Evolutionary conservation across 2,329 filamentous ascomycete genomes (phyloP).

Genomic region (Paracoccidioides brasiliensis): DNA sequence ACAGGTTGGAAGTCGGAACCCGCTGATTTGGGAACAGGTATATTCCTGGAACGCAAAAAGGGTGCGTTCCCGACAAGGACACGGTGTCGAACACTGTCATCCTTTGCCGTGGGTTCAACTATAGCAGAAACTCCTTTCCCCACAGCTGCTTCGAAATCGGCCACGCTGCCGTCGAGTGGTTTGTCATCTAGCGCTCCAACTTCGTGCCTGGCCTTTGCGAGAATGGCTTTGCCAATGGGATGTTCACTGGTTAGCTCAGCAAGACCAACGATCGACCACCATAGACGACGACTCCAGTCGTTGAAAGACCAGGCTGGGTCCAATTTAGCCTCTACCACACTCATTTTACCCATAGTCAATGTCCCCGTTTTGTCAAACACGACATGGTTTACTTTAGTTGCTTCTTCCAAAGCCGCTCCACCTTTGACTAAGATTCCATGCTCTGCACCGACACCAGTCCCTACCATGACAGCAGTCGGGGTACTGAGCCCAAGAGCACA

Average conservation of each 20-base stretch:
- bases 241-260: constrained; percentile 94
- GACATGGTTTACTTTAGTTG: constrained; percentile 49
- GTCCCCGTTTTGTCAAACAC: constrained; percentile 77
- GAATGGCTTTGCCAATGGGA: constrained; percentile 81
- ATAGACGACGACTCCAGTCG: constrained; percentile 58
- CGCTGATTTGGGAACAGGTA: constrained; percentile 36
- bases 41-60: constrained; percentile 58
- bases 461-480: constrained; percentile 96
- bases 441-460: constrained; percentile 90
- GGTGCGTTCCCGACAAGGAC: constrained; percentile 73
- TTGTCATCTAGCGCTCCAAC: constrained; percentile 60
- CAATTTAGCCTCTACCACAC: constrained; percentile 59
- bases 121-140: constrained; percentile 73
- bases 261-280: constrained; percentile 95
- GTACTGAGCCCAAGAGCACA: constrained; percentile 93
- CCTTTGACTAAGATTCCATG: constrained; percentile 97
- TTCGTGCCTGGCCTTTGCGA: constrained; percentile 60
- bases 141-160: constrained; percentile 70
- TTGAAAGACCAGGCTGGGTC: constrained; percentile 55
- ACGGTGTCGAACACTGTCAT: constrained; percentile 58
- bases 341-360: constrained; percentile 89
- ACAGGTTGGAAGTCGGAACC: constrained; percentile 22
- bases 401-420: constrained; percentile 76
- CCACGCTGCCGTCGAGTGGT: constrained; percentile 67
- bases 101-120: constrained; percentile 60